Conservation (phyloP, 352 stramenopile species). For the Phytophthora tubulina region DNA sequence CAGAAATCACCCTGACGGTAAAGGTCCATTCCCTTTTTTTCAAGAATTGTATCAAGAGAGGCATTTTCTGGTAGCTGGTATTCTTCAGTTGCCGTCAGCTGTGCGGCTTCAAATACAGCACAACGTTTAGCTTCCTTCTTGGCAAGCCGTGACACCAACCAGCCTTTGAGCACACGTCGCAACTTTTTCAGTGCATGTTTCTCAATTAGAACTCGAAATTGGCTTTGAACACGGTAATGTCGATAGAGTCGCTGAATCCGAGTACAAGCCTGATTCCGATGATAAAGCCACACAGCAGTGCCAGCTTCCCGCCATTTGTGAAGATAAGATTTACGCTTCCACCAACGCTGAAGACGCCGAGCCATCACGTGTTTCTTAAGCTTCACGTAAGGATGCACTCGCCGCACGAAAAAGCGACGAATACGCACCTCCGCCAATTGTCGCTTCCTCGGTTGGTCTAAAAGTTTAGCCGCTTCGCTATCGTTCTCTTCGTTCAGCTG, state of each 20-base stretch:
- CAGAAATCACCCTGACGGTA: constrained; percentile 63
- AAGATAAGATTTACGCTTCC: constrained; percentile 37
- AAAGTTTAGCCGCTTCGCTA: background rate
- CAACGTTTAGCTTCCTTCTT: constrained; percentile 53
- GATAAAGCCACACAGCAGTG: background rate
- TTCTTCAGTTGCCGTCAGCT: constrained; percentile 4
- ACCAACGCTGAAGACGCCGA: constrained; percentile 56
- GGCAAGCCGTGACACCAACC: constrained; percentile 55
- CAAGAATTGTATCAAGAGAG: constrained; percentile 46
- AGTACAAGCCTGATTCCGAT: constrained; percentile 40
- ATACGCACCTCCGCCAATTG: constrained; percentile 48
- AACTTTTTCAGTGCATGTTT: constrained; percentile 50
- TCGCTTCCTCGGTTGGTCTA: constrained; percentile 5
- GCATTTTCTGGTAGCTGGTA: constrained; percentile 29
- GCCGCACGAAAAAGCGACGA: constrained; percentile 59
- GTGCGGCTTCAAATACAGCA: constrained; percentile 35
- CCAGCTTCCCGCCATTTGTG: constrained; percentile 46
- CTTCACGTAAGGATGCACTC: constrained; percentile 52
- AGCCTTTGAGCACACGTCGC: constrained; percentile 47
- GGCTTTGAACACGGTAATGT: constrained; percentile 33
- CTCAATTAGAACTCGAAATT: constrained; percentile 45
- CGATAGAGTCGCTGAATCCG: constrained; percentile 63
- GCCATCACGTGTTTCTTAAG: constrained; percentile 65
- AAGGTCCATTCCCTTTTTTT: constrained; percentile 48
- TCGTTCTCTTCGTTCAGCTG: background rate